These are phyloP conservation scores for Guillardia theta DNA, from an alignment of 78 protist genomes.

Conservation along the genomic window DNA sequence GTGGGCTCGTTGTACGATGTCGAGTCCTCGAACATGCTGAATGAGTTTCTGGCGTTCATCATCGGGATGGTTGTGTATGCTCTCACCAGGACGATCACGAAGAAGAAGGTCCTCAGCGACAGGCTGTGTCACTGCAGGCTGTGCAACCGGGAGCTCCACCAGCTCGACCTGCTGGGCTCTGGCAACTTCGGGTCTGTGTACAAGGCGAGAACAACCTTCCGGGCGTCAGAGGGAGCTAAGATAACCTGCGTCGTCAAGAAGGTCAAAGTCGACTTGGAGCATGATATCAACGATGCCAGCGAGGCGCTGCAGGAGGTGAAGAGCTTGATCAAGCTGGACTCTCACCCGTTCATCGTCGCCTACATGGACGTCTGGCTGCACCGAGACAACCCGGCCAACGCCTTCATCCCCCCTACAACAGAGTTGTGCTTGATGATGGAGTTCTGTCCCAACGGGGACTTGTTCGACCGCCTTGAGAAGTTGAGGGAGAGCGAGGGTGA, in stretches of 20 bases:
- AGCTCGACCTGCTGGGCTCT: not conserved
- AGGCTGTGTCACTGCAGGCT: not conserved
- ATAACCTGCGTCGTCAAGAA: not conserved
- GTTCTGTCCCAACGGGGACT: not conserved
- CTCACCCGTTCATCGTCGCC: conserved; percentile 16
- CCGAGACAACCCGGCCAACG: not conserved
- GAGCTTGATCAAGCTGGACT: not conserved
- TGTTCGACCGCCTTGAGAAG: not conserved
- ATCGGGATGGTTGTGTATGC: not conserved
- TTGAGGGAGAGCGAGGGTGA: not conserved
- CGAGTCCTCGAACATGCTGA: not conserved
- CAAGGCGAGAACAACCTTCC: not conserved
- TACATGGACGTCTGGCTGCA: conserved; percentile 14
- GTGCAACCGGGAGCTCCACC: not conserved
- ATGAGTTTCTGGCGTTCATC: not conserved
- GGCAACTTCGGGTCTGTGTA: not conserved
- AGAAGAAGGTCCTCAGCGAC: not conserved
- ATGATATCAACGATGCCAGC: not conserved
- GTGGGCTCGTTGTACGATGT: not conserved
- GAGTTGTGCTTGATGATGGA: not conserved
- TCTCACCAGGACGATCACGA: not conserved
- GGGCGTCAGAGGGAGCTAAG: not conserved
- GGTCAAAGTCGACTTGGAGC: not conserved
- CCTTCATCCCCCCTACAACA: not conserved
- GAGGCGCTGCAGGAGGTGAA: conserved; percentile 23